Evolutionary conservation across 768 basidiomycete species (phyloP), one percentile per base, ranked within the genome.

Genomic region (Pilatotrama ljubarskyi): DNA sequence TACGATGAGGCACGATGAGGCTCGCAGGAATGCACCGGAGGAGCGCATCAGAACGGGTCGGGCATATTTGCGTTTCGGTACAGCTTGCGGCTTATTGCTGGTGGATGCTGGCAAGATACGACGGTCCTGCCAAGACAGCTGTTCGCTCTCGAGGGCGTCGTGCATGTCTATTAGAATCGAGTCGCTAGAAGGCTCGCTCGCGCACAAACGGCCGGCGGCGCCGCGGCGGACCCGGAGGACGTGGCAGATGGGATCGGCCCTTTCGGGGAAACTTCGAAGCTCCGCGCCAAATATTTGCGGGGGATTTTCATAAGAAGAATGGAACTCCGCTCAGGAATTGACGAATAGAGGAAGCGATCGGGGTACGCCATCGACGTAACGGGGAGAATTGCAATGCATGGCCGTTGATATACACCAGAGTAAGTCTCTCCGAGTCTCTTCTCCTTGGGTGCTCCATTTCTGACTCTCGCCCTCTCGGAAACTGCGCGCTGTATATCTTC

Each of bases 321-420:
- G 18, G 15, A 24, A 51, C 20, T 51, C 50, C 50, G 50, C 4
- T 0, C 35, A 5, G 47, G 35, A 40, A 46, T 10, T 29, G 53
- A 43, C 53, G 53, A 36, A 46, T 32, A 26, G 29, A 25, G 47
- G 47, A 26, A 40, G 38, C 26, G 55, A 57, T 57, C 55, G 47
- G 40, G 55, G 55, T 40, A 49, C 55, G 47, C 47, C 47, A 41
- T 57, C 37, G 47, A 41, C 41, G 52, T 51, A 51, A 36, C 36
- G 29, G 29, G 29, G 29, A 32, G 29, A 32, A 32, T 32, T 32
- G 29, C 29, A 32, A 32, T 32, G 5, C 29, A 32, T 32, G 29
- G 29, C 29, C 29, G 29, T 32, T 32, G 24, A 44, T 44, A 25
- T 25, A 25, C 18, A 24, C 18, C 22, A 20, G 43, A 3, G 13